These are phyloP conservation scores for Candida xiaguanensis DNA, from an alignment of 805 yeast species.

Conservation along the genomic window DNA sequence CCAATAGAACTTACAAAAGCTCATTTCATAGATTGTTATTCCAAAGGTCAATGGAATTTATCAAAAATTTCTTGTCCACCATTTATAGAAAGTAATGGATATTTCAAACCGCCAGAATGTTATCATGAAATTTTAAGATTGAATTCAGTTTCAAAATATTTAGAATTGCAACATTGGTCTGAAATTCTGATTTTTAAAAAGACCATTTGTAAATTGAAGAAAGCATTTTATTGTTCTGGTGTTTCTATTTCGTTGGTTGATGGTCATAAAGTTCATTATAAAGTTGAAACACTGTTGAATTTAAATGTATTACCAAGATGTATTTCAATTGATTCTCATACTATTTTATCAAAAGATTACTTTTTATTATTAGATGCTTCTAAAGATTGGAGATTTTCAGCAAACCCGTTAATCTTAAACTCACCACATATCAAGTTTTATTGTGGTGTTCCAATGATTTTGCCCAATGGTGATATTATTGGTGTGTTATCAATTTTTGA, in stretches of 20 bases:
- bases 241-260: constrained; percentile 59
- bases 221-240: constrained; percentile 45
- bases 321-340: constrained; percentile 65
- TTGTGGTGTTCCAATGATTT: constrained; percentile 57
- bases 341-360: constrained; percentile 54
- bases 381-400: constrained; percentile 64
- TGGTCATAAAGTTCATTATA: constrained; percentile 44
- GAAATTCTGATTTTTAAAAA: constrained; percentile 32
- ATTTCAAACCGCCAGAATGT: constrained; percentile 59
- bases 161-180: constrained; percentile 48
- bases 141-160: constrained; percentile 39
- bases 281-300: constrained; percentile 46
- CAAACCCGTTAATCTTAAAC: constrained; percentile 62
- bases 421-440: constrained; percentile 59
- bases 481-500: constrained; percentile 64
- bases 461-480: constrained; percentile 37
- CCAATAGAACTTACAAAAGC: constrained; percentile 38
- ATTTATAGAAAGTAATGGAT: constrained; percentile 41
- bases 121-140: constrained; percentile 46
- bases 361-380: constrained; percentile 58
- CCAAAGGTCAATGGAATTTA: constrained; percentile 52
- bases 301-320: constrained; percentile 50
- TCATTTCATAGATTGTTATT: constrained; percentile 55
- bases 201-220: constrained; percentile 35
- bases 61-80: constrained; percentile 55